Evolutionary conservation across 129 eudicot species (phyloP).

Genomic region (Chrysanthemum lavandulifolium): DNA sequence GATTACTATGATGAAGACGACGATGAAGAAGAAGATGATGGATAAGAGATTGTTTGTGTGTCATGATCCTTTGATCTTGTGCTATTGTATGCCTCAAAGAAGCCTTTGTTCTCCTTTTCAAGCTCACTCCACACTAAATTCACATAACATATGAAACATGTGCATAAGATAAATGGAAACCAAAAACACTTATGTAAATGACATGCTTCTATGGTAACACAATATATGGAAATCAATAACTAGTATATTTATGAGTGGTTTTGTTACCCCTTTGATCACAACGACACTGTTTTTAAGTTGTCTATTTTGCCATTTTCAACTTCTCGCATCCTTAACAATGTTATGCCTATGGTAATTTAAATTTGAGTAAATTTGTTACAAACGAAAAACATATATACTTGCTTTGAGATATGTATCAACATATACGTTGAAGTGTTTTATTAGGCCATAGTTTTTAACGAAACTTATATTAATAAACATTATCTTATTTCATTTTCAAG

Average conservation of each 20-base stretch:
- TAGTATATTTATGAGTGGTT: background rate
- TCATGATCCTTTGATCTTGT: slow-evolving; percentile 27
- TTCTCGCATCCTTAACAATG: background rate
- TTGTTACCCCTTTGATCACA: background rate
- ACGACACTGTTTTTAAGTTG: background rate
- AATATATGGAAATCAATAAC: background rate
- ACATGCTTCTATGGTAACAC: background rate
- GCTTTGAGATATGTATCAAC: too few relatives aligned
- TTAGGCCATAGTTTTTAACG: too few relatives aligned
- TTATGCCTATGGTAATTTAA: background rate
- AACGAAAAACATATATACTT: too few relatives aligned
- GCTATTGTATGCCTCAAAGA: slow-evolving; percentile 55
- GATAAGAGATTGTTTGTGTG: background rate
- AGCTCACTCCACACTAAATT: slow-evolving; percentile 75
- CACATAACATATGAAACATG: slow-evolving; percentile 21
- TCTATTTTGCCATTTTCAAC: background rate
- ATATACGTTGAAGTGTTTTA: too few relatives aligned
- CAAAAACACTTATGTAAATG: background rate
- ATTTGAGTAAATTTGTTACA: too few relatives aligned
- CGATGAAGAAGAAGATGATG: slow-evolving; percentile 16
- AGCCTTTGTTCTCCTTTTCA: slow-evolving; percentile 74
- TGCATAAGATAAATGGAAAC: slow-evolving; percentile 3
- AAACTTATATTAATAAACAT: too few relatives aligned
- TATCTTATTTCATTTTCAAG: too few relatives aligned
- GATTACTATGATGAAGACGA: slow-evolving; percentile 1